A percentile compares a stretch with the other conserved stretches of the same genome.
phyloP scores from a whole-genome alignment of 192 early-diverging fungal species.

The Coemansia sp. region DNA sequence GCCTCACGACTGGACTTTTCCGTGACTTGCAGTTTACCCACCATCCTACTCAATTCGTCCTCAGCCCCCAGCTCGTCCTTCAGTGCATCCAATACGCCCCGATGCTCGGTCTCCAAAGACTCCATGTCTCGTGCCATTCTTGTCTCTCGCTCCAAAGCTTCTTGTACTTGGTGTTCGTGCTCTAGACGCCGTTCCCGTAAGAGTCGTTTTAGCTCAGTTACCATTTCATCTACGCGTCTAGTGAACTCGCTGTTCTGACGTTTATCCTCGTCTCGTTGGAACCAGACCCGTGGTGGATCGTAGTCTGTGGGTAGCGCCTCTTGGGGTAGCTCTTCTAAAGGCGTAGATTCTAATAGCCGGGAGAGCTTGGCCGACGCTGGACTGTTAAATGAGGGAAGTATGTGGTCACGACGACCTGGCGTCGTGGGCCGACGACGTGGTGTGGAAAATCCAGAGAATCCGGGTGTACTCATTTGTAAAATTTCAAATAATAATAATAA shows the following conservation, averaged over 20 bases:
- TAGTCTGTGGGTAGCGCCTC: constrained; percentile 49
- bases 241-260: constrained; percentile 49
- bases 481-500: too few relatives aligned
- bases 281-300: constrained; percentile 55
- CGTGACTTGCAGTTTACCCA: constrained; percentile 51
- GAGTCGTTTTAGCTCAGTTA: constrained; percentile 49
- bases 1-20: constrained; percentile 48
- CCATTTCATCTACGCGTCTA: constrained; percentile 49
- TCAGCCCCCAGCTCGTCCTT: constrained; percentile 59
- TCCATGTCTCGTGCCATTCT: constrained; percentile 48
- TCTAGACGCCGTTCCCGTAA: constrained; percentile 40
- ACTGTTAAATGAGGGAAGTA: constrained; percentile 50
- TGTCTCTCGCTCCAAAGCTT: constrained; percentile 31
- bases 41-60: constrained; percentile 42
- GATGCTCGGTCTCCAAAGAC: constrained; percentile 43
- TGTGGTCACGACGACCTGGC: constrained; percentile 51
- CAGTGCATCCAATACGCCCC: constrained; percentile 45
- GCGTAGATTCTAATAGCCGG: constrained; percentile 43
- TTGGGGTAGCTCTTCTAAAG: constrained; percentile 32
- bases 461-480: constrained; percentile 35
- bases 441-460: constrained; percentile 39
- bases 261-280: constrained; percentile 54
- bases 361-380: constrained; percentile 41
- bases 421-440: constrained; percentile 52
- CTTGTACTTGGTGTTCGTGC: constrained; percentile 17